A percentile compares a stretch with the other conserved stretches of the same genome.
Evolutionary conservation across 2,329 filamentous ascomycete species (phyloP).

Genomic region (Incumbomyces delicatus): DNA sequence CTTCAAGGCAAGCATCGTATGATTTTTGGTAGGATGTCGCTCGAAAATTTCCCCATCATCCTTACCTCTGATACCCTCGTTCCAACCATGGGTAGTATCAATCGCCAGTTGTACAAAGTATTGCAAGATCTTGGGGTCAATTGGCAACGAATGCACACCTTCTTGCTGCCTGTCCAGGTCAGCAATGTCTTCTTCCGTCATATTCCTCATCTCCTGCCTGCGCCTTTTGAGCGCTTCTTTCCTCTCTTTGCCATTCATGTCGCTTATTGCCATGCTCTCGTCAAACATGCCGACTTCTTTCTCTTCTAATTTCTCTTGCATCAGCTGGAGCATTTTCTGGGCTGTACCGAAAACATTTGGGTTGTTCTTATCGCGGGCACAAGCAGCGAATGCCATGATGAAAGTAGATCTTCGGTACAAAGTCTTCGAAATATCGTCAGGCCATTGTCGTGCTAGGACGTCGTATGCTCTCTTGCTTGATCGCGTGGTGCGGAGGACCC

Average conservation of each 20-base stretch:
- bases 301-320: slow-evolving; percentile 33
- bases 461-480: slow-evolving; percentile 53
- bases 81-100: slow-evolving; percentile 18
- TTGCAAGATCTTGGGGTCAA: slow-evolving; percentile 17
- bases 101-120: slow-evolving; percentile 19
- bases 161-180: background rate
- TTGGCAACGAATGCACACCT: slow-evolving; percentile 9
- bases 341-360: slow-evolving; percentile 57
- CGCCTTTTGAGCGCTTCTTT: background rate
- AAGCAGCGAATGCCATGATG: slow-evolving; percentile 63
- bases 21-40: slow-evolving; percentile 16
- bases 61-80: slow-evolving; percentile 11
- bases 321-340: slow-evolving; percentile 53
- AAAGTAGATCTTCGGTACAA: slow-evolving; percentile 45
- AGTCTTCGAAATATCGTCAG: slow-evolving; percentile 39
- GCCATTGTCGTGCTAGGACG: slow-evolving; percentile 42
- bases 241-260: background rate
- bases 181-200: slow-evolving; percentile 2
- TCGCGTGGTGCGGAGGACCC: slow-evolving; percentile 55
- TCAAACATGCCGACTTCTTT: slow-evolving; percentile 5
- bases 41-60: slow-evolving; percentile 18
- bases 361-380: slow-evolving; percentile 68
- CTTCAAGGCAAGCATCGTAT: slow-evolving; percentile 15
- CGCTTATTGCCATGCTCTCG: slow-evolving; percentile 16
- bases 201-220: slow-evolving; percentile 1